A percentile compares a stretch with the other conserved stretches of the same genome.
These are phyloP conservation scores for Bipolaris cookei DNA, from an alignment of 2,329 filamentous ascomycete genomes.

Conservation along the genomic window DNA sequence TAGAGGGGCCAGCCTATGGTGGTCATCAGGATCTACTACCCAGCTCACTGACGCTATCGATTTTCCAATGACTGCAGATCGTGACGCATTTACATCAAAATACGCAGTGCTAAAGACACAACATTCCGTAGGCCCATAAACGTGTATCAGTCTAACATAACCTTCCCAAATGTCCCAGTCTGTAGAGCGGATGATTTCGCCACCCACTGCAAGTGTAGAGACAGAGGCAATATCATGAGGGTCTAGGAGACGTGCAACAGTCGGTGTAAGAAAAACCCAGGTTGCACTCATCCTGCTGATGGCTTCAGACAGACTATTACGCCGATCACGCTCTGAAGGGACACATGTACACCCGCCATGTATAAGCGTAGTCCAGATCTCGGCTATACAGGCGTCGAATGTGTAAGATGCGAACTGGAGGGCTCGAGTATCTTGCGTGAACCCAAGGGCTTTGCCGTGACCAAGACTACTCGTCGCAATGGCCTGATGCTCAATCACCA, in stretches of 20 bases:
- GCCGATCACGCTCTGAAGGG: constrained; percentile 58
- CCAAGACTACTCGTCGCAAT: neutral
- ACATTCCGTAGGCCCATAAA: constrained; percentile 14
- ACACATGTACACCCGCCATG: constrained; percentile 50
- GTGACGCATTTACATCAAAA: neutral
- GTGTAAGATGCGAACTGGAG: constrained; percentile 64
- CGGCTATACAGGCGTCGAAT: constrained; percentile 62
- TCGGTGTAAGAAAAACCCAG: constrained; percentile 20
- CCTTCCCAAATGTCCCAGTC: constrained; percentile 8
- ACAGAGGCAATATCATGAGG: constrained; percentile 12
- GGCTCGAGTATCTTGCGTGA: neutral
- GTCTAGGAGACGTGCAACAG: constrained; percentile 16
- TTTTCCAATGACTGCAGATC: constrained; percentile 15
- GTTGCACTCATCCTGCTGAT: constrained; percentile 47
- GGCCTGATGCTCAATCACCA: constrained; percentile 44
- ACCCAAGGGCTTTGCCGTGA: neutral
- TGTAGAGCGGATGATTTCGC: constrained; percentile 1
- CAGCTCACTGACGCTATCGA: constrained; percentile 19
- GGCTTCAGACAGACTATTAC: constrained; percentile 57
- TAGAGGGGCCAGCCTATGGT: constrained; percentile 23
- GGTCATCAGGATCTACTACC: constrained; percentile 34
- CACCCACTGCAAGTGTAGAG: constrained; percentile 5
- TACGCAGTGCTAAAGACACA: neutral
- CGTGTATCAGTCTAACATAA: constrained; percentile 14
- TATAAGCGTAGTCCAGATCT: constrained; percentile 62